Conservation (phyloP, 2,329 filamentous ascomycete species). For the Leptographium flavum region DNA sequence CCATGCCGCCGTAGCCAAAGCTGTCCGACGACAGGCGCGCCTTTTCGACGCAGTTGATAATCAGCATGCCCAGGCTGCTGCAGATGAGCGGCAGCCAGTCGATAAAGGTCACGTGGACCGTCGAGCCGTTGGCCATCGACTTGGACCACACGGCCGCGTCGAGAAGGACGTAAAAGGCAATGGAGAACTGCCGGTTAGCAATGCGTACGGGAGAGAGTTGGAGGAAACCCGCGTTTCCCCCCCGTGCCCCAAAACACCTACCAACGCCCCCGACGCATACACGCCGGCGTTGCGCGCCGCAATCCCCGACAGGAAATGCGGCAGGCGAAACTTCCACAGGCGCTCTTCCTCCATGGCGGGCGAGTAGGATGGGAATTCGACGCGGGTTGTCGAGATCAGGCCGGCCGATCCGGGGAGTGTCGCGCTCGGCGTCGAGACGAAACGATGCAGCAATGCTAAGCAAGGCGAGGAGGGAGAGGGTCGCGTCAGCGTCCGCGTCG, state of each 20-base stretch:
- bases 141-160: conserved; percentile 55
- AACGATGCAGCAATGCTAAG: no score
- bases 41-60: conserved; percentile 59
- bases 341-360: conserved; percentile 37
- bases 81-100: conserved; percentile 59
- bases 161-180: conserved; percentile 56
- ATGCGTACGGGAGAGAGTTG: no score
- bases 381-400: neutral
- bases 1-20: conserved; percentile 42
- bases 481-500: no score
- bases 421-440: no score
- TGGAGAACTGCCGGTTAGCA: conserved; percentile 38
- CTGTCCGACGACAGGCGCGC: conserved; percentile 47
- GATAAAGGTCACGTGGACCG: conserved; percentile 50
- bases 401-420: neutral
- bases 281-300: conserved; percentile 50
- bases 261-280: conserved; percentile 47
- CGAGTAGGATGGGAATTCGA: neutral
- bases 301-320: conserved; percentile 52
- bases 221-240: no score
- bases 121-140: conserved; percentile 41
- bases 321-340: conserved; percentile 52
- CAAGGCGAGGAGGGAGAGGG: neutral
- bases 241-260: conserved; percentile 22
- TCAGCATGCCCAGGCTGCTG: conserved; percentile 52